phyloP scores from a whole-genome alignment of 129 eudicot genomes.

The Lactuca sativa region DNA sequence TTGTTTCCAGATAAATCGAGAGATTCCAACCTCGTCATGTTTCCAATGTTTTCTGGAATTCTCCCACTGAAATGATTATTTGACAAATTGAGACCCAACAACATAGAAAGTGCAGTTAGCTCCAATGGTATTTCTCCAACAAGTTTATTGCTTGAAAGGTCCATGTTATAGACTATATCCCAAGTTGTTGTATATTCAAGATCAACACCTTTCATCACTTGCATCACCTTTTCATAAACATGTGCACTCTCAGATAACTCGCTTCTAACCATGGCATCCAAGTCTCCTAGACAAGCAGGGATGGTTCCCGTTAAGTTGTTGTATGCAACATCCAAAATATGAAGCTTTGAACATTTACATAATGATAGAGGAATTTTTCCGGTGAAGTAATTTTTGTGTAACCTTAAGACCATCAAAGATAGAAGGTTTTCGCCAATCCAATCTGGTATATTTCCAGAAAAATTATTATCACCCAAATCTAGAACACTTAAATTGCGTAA shows the following conservation, averaged over 20 bases:
- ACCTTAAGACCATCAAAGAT: not conserved
- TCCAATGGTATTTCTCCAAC: not conserved
- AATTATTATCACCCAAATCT: not conserved
- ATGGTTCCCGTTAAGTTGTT: not conserved
- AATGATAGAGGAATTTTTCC: conserved; percentile 11
- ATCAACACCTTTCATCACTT: not conserved
- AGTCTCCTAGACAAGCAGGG: not conserved
- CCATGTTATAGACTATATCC: not conserved
- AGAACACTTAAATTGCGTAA: not conserved
- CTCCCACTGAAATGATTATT: conserved; percentile 13
- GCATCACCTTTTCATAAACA: not conserved
- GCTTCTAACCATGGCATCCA: not conserved
- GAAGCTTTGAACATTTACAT: conserved; percentile 11
- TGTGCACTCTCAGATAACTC: too few relatives aligned
- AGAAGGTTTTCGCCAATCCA: conserved; percentile 15
- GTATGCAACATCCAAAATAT: conserved; percentile 9
- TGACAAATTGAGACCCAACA: conserved; percentile 22
- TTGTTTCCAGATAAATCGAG: not conserved
- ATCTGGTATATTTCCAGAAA: not conserved
- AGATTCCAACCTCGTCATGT: conserved; percentile 16
- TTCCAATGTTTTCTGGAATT: not conserved
- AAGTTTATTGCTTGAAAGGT: conserved; percentile 1
- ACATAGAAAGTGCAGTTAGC: not conserved
- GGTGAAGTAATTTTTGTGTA: not conserved
- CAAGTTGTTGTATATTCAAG: too few relatives aligned